Conservation (phyloP, 2,329 filamentous ascomycete species). For the Aspergillus texensis region DNA sequence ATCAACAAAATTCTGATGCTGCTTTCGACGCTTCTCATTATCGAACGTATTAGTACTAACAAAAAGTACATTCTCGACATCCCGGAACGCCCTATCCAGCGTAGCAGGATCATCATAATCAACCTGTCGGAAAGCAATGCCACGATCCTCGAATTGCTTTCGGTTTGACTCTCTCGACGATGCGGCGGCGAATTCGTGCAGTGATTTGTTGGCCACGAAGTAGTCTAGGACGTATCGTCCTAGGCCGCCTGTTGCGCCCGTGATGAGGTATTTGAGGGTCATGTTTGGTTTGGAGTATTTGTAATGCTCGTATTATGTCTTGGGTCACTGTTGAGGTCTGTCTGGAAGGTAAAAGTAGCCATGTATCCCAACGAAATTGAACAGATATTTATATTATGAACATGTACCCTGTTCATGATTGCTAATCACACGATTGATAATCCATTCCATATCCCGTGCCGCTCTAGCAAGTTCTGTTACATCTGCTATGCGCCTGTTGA, state of each 20-base stretch:
- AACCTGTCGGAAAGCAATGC: slow-evolving; percentile 54
- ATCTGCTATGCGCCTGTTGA: no score
- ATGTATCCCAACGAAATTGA: not conserved
- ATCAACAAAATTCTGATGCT: slow-evolving; percentile 55
- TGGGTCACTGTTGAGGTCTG: fast-evolving
- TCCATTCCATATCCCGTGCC: not conserved
- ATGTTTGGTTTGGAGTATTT: slow-evolving; percentile 15
- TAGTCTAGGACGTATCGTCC: slow-evolving; percentile 38
- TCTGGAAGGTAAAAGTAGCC: not conserved
- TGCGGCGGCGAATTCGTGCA: slow-evolving; percentile 53
- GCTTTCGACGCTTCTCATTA: slow-evolving; percentile 48
- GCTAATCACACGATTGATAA: not conserved
- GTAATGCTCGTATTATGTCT: no score
- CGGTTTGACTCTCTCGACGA: slow-evolving; percentile 50
- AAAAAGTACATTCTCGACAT: slow-evolving; percentile 59
- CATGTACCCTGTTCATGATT: not conserved
- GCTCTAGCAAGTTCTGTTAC: not conserved
- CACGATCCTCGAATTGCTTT: slow-evolving; percentile 42
- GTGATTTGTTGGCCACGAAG: slow-evolving; percentile 38
- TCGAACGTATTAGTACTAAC: slow-evolving; percentile 58
- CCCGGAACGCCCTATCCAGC: slow-evolving; percentile 52
- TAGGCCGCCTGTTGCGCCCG: slow-evolving; percentile 42
- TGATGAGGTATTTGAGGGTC: slow-evolving; percentile 42
- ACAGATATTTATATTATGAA: not conserved
- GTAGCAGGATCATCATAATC: slow-evolving; percentile 54